These are phyloP conservation scores for Leccinellum rugosiceps DNA, from an alignment of 768 basidiomycete species.

Conservation along the genomic window DNA sequence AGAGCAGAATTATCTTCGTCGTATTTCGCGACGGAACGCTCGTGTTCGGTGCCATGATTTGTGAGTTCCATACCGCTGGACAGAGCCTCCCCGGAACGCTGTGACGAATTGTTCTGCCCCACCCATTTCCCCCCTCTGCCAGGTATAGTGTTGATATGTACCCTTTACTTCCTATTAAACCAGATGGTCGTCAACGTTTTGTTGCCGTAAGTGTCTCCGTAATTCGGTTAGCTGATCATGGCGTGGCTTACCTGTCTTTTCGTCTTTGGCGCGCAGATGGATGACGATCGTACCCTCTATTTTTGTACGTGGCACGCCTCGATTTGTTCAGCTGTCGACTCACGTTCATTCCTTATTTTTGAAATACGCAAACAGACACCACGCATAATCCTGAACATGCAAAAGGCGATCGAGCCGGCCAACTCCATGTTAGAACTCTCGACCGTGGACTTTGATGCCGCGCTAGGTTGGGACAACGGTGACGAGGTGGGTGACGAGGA, in stretches of 20 bases:
- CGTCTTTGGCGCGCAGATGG: conserved; percentile 10
- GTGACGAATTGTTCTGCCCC: neutral
- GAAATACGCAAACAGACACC: conserved; percentile 9
- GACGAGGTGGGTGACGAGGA: neutral
- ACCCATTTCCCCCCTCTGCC: neutral
- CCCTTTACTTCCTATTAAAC: conserved; percentile 1
- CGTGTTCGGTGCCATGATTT: conserved; percentile 2
- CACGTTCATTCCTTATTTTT: neutral
- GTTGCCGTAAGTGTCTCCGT: conserved; percentile 10
- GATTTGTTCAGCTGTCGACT: neutral
- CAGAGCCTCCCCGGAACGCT: neutral
- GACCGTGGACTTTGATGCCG: neutral
- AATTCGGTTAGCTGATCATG: neutral
- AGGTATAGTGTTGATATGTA: neutral
- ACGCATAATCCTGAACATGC: conserved; percentile 22
- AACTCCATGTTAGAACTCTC: neutral
- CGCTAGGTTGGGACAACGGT: neutral
- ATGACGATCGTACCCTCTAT: conserved; percentile 4
- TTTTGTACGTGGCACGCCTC: conserved; percentile 10
- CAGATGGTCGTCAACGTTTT: conserved; percentile 12
- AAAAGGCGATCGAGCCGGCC: conserved; percentile 3
- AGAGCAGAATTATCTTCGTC: conserved; percentile 11
- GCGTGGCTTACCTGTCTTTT: neutral
- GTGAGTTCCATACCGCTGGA: conserved; percentile 8
- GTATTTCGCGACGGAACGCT: conserved; percentile 17